Percentiles rank a stretch among this genome's conserved stretches.
Conservation (phyloP, 768 basidiomycete species). For the Gymnopilus dilepis region DNA sequence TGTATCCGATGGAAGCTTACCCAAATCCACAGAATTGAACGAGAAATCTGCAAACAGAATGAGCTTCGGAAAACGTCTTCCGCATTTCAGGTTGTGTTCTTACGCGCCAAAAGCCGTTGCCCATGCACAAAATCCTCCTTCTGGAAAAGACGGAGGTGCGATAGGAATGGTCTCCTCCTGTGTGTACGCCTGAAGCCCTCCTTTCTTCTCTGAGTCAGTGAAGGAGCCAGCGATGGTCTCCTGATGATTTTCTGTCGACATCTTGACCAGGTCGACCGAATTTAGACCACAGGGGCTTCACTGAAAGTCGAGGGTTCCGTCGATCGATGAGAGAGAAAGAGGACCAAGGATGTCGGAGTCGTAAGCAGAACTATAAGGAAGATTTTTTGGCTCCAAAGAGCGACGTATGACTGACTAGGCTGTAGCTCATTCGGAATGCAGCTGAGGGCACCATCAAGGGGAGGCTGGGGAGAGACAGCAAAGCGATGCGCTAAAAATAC, state of each 20-base stretch:
- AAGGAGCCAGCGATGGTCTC: background rate
- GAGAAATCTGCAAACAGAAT: slow-evolving; percentile 16
- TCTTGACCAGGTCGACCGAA: background rate
- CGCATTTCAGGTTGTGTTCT: too few relatives aligned
- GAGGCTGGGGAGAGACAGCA: background rate
- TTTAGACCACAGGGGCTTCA: background rate
- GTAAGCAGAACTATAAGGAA: background rate
- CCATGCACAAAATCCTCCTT: slow-evolving; percentile 25
- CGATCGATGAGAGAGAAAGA: background rate
- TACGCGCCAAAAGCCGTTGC: slow-evolving; percentile 25
- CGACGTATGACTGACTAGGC: too few relatives aligned
- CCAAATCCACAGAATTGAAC: slow-evolving; percentile 27
- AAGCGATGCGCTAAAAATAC: background rate
- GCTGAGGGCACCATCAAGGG: background rate
- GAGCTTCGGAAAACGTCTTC: background rate
- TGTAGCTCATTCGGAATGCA: background rate
- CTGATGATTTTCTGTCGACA: background rate
- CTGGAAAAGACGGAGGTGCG: slow-evolving; percentile 14
- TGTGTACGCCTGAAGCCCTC: background rate
- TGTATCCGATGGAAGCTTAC: background rate
- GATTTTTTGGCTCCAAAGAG: too few relatives aligned
- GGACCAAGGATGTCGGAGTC: background rate
- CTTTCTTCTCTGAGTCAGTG: background rate
- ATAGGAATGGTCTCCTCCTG: background rate
- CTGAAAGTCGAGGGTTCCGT: background rate